phyloP scores from a whole-genome alignment of 805 yeast species.

The Candida coquimbonensis region DNA sequence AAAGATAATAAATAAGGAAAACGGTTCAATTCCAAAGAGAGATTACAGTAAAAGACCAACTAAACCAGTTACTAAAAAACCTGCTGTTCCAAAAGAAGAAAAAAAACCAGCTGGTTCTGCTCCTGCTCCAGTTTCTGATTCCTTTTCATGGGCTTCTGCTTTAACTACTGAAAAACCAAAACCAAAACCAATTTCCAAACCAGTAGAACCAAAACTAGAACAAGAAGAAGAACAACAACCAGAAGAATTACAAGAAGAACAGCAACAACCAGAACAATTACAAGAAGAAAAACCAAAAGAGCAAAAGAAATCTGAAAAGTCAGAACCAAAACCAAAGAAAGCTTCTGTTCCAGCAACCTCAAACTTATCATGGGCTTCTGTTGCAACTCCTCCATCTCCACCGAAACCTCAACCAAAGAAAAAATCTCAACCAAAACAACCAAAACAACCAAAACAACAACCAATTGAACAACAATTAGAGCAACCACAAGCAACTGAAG shows the following conservation, averaged over 20 bases:
- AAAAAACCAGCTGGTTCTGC: constrained; percentile 14
- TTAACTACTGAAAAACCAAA: constrained; percentile 19
- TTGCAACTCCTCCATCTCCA: constrained; percentile 56
- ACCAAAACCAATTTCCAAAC: constrained; percentile 14
- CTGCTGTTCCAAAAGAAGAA: constrained; percentile 14
- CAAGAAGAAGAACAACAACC: constrained; percentile 9
- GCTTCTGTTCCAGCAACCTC: constrained; percentile 21
- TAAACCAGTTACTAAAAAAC: constrained; percentile 6
- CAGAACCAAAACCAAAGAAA: constrained; percentile 13
- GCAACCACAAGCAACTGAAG: not conserved
- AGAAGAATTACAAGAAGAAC: constrained; percentile 16
- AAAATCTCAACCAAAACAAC: constrained; percentile 19
- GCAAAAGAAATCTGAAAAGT: constrained; percentile 3
- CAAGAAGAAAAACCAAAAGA: constrained; percentile 11
- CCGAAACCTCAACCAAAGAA: constrained; percentile 22
- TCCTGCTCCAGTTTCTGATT: constrained; percentile 13
- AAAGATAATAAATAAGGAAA: constrained; percentile 18
- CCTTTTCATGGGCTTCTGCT: constrained; percentile 26
- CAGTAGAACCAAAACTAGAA: constrained; percentile 14
- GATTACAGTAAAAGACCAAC: constrained; percentile 9
- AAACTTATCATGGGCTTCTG: constrained; percentile 59
- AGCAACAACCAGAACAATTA: constrained; percentile 11
- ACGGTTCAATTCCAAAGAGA: constrained; percentile 10
- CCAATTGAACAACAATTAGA: constrained; percentile 3
- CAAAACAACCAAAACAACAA: constrained; percentile 7